phyloP scores from a whole-genome alignment of 352 stramenopile species.

The Globisporangium cylindrosporum region DNA sequence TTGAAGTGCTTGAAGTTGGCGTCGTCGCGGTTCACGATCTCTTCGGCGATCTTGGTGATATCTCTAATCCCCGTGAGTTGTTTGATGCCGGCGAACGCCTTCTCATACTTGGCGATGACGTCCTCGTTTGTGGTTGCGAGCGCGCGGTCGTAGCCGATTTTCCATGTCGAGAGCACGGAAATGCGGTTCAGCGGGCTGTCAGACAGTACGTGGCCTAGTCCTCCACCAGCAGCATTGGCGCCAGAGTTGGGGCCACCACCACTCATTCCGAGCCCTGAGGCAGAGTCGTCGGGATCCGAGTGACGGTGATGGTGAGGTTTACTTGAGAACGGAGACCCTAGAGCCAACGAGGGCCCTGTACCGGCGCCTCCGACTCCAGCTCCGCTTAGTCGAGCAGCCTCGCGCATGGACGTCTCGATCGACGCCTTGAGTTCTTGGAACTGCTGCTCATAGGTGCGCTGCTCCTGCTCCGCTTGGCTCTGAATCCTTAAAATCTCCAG shows the following conservation, averaged over 20 bases:
- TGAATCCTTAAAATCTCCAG: constrained; percentile 53
- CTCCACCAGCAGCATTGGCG: not conserved
- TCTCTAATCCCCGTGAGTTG: constrained; percentile 52
- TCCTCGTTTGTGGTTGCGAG: constrained; percentile 43
- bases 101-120: constrained; percentile 55
- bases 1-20: constrained; percentile 84
- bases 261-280: not conserved
- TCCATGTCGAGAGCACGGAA: constrained; percentile 62
- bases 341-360: not conserved
- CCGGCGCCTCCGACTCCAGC: not conserved
- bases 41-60: constrained; percentile 41
- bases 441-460: constrained; percentile 57
- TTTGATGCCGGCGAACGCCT: constrained; percentile 62
- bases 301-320: not conserved
- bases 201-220: constrained; percentile 9
- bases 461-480: constrained; percentile 42
- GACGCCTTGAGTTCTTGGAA: constrained; percentile 58
- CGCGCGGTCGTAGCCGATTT: constrained; percentile 69
- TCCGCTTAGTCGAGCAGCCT: constrained; percentile 18
- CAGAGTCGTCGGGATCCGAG: not conserved
- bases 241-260: constrained; percentile 4
- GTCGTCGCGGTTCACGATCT: constrained; percentile 59
- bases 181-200: constrained; percentile 47
- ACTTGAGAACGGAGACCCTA: not conserved
- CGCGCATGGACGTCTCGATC: constrained; percentile 49